Evolutionary conservation across 2,329 filamentous ascomycete genomes (phyloP).

Genomic region (Colletotrichum trifolii): DNA sequence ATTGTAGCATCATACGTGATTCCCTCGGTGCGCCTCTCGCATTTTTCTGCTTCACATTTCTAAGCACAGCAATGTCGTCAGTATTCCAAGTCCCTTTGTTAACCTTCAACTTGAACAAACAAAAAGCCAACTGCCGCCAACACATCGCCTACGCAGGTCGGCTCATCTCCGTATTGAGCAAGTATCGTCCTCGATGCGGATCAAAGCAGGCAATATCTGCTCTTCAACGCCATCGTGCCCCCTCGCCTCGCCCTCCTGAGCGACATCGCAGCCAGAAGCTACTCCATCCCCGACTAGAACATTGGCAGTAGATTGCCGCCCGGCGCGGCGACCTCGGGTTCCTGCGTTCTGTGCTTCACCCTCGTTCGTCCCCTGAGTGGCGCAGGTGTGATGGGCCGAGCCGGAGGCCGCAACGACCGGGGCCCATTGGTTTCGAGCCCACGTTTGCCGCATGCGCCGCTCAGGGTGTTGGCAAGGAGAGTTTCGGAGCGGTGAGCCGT

Average conservation of each 20-base stretch:
- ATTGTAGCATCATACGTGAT: not conserved
- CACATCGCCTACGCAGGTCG: no score
- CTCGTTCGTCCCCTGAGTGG: slow-evolving; percentile 68
- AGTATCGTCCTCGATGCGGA: not conserved
- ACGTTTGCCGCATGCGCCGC: slow-evolving; percentile 63
- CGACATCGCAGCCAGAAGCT: not conserved
- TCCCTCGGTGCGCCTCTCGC: not conserved
- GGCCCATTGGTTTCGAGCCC: slow-evolving; percentile 72
- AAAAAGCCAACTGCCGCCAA: no score
- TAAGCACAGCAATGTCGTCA: not conserved
- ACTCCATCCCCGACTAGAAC: not conserved
- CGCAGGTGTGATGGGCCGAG: slow-evolving; percentile 68
- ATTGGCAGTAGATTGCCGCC: slow-evolving; percentile 50
- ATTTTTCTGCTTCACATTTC: not conserved
- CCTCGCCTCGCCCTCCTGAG: not conserved
- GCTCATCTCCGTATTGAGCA: no score
- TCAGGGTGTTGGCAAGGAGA: slow-evolving; percentile 50
- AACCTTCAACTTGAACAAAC: no score
- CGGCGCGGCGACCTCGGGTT: slow-evolving; percentile 57
- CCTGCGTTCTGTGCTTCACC: slow-evolving; percentile 55
- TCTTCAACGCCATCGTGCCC: not conserved
- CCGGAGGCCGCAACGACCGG: slow-evolving; percentile 69
- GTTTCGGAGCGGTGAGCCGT: not conserved
- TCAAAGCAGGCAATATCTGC: no score
- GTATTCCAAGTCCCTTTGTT: not conserved